Conservation (phyloP, 108 stramenopile genomes). For the Fragilariopsis cylindrus region DNA sequence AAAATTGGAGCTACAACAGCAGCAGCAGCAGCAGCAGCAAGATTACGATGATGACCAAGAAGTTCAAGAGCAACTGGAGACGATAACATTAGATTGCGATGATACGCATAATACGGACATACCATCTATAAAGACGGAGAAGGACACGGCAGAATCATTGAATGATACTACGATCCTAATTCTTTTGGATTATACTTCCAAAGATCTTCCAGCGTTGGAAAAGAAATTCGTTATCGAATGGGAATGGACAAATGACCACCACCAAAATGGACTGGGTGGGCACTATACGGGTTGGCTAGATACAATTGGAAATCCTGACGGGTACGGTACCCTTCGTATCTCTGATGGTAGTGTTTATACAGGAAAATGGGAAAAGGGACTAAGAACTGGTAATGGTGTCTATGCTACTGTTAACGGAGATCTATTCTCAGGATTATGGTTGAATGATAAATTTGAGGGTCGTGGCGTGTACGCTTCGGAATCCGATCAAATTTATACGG, state of each 20-base stretch:
- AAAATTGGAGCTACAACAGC: neutral
- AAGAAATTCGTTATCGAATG: conserved; percentile 33
- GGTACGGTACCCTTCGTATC: conserved; percentile 42
- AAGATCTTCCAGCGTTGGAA: neutral
- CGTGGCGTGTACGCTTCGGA: conserved; percentile 39
- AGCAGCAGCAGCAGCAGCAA: neutral
- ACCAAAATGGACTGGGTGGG: conserved; percentile 20
- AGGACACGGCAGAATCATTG: neutral
- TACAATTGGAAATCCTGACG: conserved; percentile 41
- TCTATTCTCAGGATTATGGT: conserved; percentile 39
- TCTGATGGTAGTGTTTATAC: conserved; percentile 47
- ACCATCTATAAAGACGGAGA: neutral
- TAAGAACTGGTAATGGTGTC: conserved; percentile 42
- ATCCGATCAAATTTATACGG: conserved; percentile 46
- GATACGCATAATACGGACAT: neutral
- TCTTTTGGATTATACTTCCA: conserved; percentile 11
- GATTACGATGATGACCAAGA: conserved; percentile 8
- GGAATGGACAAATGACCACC: conserved; percentile 24
- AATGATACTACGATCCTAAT: neutral
- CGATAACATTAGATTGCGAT: neutral
- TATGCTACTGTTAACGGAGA: conserved; percentile 46
- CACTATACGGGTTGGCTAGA: conserved; percentile 48
- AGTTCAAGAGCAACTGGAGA: conserved; percentile 18
- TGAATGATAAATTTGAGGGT: conserved; percentile 38
- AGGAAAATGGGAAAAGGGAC: conserved; percentile 43